Evolutionary conservation across 129 eudicot species (phyloP).

Genomic region (Centella asiatica): DNA sequence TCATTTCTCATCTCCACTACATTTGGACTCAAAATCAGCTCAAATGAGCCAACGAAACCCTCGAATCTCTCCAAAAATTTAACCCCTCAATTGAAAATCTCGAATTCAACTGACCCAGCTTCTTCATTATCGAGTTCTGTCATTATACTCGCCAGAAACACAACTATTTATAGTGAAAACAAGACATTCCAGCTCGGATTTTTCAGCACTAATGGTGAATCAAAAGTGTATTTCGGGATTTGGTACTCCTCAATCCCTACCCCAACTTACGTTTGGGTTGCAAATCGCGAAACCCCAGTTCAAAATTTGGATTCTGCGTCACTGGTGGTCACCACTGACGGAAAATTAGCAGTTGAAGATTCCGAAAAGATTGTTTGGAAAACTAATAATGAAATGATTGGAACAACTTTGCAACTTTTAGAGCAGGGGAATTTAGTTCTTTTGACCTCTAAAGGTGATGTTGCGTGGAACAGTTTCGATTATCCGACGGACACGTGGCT

Average conservation of each 20-base stretch:
- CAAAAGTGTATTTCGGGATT: constrained; percentile 58
- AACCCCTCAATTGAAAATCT: neutral
- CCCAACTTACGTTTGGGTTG: constrained; percentile 84
- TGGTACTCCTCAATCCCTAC: constrained; percentile 74
- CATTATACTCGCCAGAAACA: constrained; percentile 36
- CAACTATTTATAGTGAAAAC: constrained; percentile 45
- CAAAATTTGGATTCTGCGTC: constrained; percentile 22
- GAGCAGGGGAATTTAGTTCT: constrained; percentile 70
- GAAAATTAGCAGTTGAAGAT: constrained; percentile 38
- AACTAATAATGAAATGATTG: constrained; percentile 18
- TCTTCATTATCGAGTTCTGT: neutral
- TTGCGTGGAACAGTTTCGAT: constrained; percentile 72
- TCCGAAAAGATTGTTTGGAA: constrained; percentile 33
- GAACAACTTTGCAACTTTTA: constrained; percentile 32
- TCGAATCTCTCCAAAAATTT: neutral
- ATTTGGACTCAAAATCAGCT: constrained; percentile 9
- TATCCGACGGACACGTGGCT: constrained; percentile 79
- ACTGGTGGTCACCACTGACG: constrained; percentile 29
- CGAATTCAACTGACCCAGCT: neutral
- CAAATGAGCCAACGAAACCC: constrained; percentile 9
- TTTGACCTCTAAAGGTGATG: constrained; percentile 13
- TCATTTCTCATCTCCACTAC: constrained; percentile 7
- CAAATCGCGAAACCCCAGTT: constrained; percentile 57
- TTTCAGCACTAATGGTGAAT: constrained; percentile 39
- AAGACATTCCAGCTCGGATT: constrained; percentile 50